Evolutionary conservation across 768 basidiomycete species (phyloP).

Genomic region (Amanita jacksonii): DNA sequence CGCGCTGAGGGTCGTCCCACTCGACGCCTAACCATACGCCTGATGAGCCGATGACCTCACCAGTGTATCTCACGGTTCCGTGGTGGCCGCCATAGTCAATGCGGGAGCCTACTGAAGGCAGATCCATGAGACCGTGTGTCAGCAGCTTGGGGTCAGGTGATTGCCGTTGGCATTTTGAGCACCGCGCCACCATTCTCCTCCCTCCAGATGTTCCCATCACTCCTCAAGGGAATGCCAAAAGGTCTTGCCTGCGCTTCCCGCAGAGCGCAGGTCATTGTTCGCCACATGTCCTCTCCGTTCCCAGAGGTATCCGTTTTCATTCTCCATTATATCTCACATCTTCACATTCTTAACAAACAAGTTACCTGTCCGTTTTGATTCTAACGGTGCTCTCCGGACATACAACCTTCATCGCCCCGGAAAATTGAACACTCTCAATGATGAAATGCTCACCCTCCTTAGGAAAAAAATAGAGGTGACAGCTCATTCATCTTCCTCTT

Average conservation of each 20-base stretch:
- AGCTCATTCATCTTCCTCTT: slow-evolving; percentile 4
- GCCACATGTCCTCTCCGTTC: slow-evolving; percentile 36
- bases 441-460: slow-evolving; percentile 65
- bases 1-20: slow-evolving; percentile 82
- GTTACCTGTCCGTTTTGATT: slow-evolving; percentile 60
- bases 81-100: slow-evolving; percentile 41
- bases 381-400: slow-evolving; percentile 49
- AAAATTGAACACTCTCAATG: slow-evolving; percentile 78
- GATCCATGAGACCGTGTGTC: slow-evolving; percentile 12
- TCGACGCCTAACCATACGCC: slow-evolving; percentile 94
- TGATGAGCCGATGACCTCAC: slow-evolving; percentile 48
- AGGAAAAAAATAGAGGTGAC: slow-evolving; percentile 66
- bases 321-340: no score
- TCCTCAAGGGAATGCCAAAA: slow-evolving; percentile 33
- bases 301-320: slow-evolving; percentile 24
- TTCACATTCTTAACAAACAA: no score
- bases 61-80: slow-evolving; percentile 66
- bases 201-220: slow-evolving; percentile 14
- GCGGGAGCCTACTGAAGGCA: slow-evolving; percentile 42
- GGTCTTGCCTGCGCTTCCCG: slow-evolving; percentile 25
- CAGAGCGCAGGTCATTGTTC: slow-evolving; percentile 35
- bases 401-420: slow-evolving; percentile 73
- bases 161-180: background rate
- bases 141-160: slow-evolving; percentile 2
- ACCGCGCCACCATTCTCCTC: background rate